Conservation (phyloP, 441 rosid species). For the Pelargonium cotyledonis region DNA sequence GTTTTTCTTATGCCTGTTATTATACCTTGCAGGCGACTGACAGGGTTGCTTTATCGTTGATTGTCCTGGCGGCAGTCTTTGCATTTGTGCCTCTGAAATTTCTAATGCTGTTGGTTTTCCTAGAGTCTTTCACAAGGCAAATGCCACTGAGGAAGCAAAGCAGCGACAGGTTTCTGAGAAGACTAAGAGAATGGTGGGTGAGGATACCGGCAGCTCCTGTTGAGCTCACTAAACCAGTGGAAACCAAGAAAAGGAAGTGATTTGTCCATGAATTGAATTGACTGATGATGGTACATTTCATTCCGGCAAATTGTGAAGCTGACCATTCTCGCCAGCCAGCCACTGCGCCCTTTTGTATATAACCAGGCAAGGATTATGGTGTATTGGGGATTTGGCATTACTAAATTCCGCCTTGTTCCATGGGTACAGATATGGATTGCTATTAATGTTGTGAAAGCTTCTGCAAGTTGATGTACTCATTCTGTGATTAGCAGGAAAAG, state of each 20-base stretch:
- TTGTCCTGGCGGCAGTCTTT: constrained; percentile 41
- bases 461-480: background rate
- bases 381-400: background rate
- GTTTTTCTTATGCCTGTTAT: background rate
- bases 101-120: constrained; percentile 41
- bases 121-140: constrained; percentile 77
- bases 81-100: constrained; percentile 56
- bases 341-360: background rate
- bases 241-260: constrained; percentile 64
- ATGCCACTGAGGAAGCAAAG: constrained; percentile 68
- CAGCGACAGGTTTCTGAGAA: constrained; percentile 49
- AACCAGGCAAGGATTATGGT: background rate
- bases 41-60: constrained; percentile 48
- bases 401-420: background rate
- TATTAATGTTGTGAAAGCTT: background rate
- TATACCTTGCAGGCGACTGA: constrained; percentile 59
- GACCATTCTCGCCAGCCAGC: background rate
- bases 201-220: constrained; percentile 88
- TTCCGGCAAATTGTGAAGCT: background rate
- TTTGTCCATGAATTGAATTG: background rate
- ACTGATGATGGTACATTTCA: too few relatives aligned
- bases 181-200: constrained; percentile 89
- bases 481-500: background rate
- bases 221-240: constrained; percentile 52
- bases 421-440: background rate